Conservation (phyloP, 2,329 filamentous ascomycete genomes). For the Podosphaera aphanis region DNA sequence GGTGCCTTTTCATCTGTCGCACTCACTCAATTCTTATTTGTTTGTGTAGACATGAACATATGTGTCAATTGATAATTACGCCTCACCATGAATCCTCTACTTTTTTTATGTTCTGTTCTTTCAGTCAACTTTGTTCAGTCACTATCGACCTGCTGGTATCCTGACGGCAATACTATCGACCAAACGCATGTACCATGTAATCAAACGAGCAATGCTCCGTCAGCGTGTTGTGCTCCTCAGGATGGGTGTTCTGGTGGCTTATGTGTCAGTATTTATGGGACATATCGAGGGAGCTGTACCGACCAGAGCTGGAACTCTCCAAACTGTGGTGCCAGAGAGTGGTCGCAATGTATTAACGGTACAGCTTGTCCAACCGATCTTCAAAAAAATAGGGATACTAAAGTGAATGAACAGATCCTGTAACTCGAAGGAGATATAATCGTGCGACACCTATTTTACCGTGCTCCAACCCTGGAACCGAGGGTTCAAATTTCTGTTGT, state of each 20-base stretch:
- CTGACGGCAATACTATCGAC: conserved; percentile 4
- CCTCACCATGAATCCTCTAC: no score
- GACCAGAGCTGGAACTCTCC: conserved; percentile 6
- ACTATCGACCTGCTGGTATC: conserved; percentile 5
- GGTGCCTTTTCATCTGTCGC: no score
- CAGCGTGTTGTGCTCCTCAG: conserved; percentile 7
- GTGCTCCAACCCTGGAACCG: conserved; percentile 3
- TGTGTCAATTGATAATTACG: no score
- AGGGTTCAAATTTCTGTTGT: conserved; percentile 4
- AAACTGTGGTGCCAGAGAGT: conserved; percentile 4
- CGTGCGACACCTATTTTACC: conserved; percentile 3
- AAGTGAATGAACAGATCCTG: conserved; percentile 4
- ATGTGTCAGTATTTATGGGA: conserved; percentile 6
- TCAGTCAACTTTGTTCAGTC: no score
- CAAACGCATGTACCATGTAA: conserved; percentile 6
- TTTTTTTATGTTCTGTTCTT: no score
- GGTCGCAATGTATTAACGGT: conserved; percentile 5
- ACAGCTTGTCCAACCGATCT: not conserved
- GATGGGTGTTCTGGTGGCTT: conserved; percentile 7
- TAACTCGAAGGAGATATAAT: conserved; percentile 1
- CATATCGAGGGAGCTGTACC: conserved; percentile 7
- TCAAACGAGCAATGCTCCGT: conserved; percentile 4
- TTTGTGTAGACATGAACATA: no score
- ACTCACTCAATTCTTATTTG: no score
- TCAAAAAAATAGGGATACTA: not conserved